Percentiles rank a stretch among this genome's conserved stretches.
phyloP scores from a whole-genome alignment of 371 early-diverging fungal genomes.

The Mucor saturninus region DNA sequence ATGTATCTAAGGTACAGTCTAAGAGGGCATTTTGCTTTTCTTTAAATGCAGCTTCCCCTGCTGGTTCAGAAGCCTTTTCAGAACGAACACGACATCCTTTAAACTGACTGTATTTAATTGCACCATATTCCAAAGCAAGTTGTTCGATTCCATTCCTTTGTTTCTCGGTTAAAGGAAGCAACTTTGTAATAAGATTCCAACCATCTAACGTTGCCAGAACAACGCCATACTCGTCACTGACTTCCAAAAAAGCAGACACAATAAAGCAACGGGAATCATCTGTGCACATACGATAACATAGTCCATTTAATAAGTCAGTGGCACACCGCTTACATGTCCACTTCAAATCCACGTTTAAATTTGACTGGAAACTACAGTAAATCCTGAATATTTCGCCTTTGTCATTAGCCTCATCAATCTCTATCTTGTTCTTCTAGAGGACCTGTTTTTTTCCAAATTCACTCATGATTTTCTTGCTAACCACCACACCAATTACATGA shows the following conservation, averaged over 20 bases:
- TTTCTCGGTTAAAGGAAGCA: conserved; percentile 22
- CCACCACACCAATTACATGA: background rate
- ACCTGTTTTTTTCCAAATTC: background rate
- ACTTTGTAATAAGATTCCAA: conserved; percentile 27
- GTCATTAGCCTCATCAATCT: background rate
- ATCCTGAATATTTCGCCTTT: background rate
- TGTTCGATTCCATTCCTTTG: conserved; percentile 26
- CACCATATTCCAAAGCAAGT: conserved; percentile 18
- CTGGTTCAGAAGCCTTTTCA: background rate
- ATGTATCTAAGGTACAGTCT: conserved; percentile 6
- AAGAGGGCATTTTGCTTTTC: background rate
- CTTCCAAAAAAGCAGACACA: conserved; percentile 23
- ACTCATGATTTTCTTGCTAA: background rate
- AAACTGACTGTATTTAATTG: conserved; percentile 9
- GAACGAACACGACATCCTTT: background rate
- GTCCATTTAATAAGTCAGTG: conserved; percentile 12
- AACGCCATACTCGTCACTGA: conserved; percentile 32
- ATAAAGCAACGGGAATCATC: conserved; percentile 19
- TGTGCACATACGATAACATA: conserved; percentile 32
- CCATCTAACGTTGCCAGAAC: conserved; percentile 35
- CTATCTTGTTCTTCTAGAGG: background rate
- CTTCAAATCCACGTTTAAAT: conserved; percentile 9
- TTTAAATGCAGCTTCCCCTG: background rate
- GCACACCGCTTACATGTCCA: conserved; percentile 39
- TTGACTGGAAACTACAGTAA: conserved; percentile 1